phyloP scores from a whole-genome alignment of 169 alveolate species.

The Toxoplasma gondii region DNA sequence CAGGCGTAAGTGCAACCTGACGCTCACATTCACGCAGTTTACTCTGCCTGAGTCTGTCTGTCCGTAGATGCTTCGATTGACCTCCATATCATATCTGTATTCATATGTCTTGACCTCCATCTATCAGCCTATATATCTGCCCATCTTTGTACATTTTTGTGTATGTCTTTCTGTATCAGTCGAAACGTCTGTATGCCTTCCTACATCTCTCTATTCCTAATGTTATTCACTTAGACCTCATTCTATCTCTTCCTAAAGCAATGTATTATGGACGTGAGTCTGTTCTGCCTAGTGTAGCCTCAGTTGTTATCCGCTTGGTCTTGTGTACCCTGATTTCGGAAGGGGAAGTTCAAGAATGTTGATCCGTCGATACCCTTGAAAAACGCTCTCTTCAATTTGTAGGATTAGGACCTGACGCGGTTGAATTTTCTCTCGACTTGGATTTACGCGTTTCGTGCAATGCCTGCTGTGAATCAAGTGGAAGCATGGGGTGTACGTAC shows the following conservation, averaged over 20 bases:
- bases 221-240: background rate
- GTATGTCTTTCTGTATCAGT: background rate
- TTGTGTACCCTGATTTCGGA: too few relatives aligned
- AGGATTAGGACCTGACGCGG: too few relatives aligned
- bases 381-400: background rate
- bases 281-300: too few relatives aligned
- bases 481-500: too few relatives aligned
- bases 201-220: background rate
- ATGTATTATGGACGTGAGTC: too few relatives aligned
- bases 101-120: background rate
- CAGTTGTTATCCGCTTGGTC: too few relatives aligned
- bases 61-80: background rate
- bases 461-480: too few relatives aligned
- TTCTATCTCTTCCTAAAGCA: background rate
- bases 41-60: background rate
- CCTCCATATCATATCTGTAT: background rate
- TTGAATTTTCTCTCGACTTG: too few relatives aligned
- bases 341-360: too few relatives aligned
- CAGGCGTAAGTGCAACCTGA: background rate
- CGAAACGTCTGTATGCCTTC: background rate
- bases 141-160: background rate
- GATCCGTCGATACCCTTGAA: too few relatives aligned
- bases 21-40: background rate
- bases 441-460: too few relatives aligned
- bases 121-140: background rate